phyloP scores from a whole-genome alignment of 805 yeast genomes.

The Kluyveromyces dobzhanskii region DNA sequence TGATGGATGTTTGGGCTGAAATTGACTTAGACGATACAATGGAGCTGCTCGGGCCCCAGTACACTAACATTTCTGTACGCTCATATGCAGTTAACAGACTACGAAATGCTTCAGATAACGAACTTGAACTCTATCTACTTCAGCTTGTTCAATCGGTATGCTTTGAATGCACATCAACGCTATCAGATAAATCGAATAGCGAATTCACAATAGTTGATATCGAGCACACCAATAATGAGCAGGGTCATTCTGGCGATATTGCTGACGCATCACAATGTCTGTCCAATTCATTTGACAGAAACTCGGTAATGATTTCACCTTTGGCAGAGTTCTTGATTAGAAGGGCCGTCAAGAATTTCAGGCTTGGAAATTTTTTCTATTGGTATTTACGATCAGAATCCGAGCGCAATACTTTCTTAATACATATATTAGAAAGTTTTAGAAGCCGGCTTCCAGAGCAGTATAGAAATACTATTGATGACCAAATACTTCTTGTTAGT shows the following conservation, averaged over 20 bases:
- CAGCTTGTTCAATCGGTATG: slow-evolving; percentile 89
- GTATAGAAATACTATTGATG: slow-evolving; percentile 28
- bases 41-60: slow-evolving; percentile 74
- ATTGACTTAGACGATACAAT: slow-evolving; percentile 79
- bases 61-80: slow-evolving; percentile 64
- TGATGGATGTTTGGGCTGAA: slow-evolving; percentile 62
- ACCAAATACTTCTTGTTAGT: slow-evolving; percentile 64
- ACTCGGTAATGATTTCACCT: slow-evolving; percentile 40
- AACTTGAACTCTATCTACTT: slow-evolving; percentile 69
- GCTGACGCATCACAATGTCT: slow-evolving; percentile 1
- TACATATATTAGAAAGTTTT: slow-evolving; percentile 41
- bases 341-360: slow-evolving; percentile 54
- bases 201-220: slow-evolving; percentile 34
- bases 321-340: slow-evolving; percentile 68
- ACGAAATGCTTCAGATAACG: slow-evolving; percentile 68
- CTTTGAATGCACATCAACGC: slow-evolving; percentile 44
- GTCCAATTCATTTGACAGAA: slow-evolving; percentile 6
- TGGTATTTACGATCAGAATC: slow-evolving; percentile 90
- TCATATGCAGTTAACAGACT: slow-evolving; percentile 84
- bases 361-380: slow-evolving; percentile 74
- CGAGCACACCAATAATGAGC: slow-evolving; percentile 8
- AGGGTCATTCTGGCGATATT: slow-evolving; percentile 5
- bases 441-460: slow-evolving; percentile 27
- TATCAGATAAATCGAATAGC: slow-evolving; percentile 24
- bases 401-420: slow-evolving; percentile 51